These are phyloP conservation scores for Sclerotinia glacialis DNA, from an alignment of 2,329 filamentous ascomycete genomes.

Conservation along the genomic window DNA sequence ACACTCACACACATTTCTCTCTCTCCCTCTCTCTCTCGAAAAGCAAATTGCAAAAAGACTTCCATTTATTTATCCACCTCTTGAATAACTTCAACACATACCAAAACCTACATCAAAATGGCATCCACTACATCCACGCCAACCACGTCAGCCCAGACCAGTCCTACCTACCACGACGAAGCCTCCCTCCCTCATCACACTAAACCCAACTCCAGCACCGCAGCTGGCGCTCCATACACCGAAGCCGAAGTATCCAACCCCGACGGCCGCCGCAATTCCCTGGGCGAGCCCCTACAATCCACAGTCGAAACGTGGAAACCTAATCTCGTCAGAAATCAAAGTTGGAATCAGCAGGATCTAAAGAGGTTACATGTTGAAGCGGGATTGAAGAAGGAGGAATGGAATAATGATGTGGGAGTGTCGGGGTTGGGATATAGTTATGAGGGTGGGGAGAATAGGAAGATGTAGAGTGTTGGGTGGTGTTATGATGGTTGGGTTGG, in stretches of 20 bases:
- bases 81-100: not conserved
- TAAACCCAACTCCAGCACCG: not conserved
- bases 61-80: not conserved
- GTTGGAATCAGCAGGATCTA: slow-evolving; percentile 35
- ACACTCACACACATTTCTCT: too few relatives aligned
- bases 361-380: slow-evolving; percentile 28
- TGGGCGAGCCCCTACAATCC: slow-evolving; percentile 29
- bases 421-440: not conserved
- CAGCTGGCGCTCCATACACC: not conserved
- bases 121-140: not conserved
- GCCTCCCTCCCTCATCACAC: not conserved
- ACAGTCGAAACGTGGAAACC: slow-evolving; percentile 35
- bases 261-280: slow-evolving; percentile 32
- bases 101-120: not conserved
- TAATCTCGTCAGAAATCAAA: slow-evolving; percentile 28
- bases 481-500: too few relatives aligned
- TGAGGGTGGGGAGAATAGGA: not conserved
- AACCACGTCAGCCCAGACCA: not conserved
- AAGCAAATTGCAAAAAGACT: not conserved
- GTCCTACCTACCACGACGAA: not conserved
- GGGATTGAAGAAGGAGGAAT: slow-evolving; percentile 7
- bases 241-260: slow-evolving; percentile 22
- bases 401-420: slow-evolving; percentile 3
- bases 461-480: too few relatives aligned
- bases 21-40: too few relatives aligned